A percentile compares a stretch with the other conserved stretches of the same genome.
phyloP scores from a whole-genome alignment of 495 filamentous ascomycete genomes.

The Aspergillus mulundensis region DNA sequence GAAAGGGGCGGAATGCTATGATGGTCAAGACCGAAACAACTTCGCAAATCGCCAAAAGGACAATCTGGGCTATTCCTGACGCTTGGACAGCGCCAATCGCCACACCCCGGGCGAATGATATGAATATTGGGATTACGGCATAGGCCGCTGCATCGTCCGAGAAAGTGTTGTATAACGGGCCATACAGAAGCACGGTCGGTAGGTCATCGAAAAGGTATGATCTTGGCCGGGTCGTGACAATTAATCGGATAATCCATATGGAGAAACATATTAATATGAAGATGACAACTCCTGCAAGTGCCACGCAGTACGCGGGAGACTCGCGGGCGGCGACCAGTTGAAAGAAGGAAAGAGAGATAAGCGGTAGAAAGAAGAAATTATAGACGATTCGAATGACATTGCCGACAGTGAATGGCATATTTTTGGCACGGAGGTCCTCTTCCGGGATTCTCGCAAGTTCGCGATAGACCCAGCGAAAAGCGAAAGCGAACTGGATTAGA shows the following conservation, averaged over 20 bases:
- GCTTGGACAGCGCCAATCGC: conserved; percentile 90
- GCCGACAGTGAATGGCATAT: conserved; percentile 86
- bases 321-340: conserved; percentile 73
- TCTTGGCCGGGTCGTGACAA: conserved; percentile 74
- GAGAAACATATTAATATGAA: conserved; percentile 66
- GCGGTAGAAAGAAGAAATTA: conserved; percentile 85
- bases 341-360: conserved; percentile 82
- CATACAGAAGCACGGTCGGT: conserved; percentile 82
- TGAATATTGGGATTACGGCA: conserved; percentile 75
- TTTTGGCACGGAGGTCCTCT: conserved; percentile 84
- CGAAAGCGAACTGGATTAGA: conserved; percentile 74
- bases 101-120: conserved; percentile 81
- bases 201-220: conserved; percentile 90
- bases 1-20: conserved; percentile 85
- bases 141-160: conserved; percentile 84
- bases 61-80: conserved; percentile 86
- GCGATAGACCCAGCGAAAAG: conserved; percentile 68
- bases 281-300: conserved; percentile 68
- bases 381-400: conserved; percentile 84
- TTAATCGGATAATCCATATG: conserved; percentile 73
- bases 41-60: conserved; percentile 89
- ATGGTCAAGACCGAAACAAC: conserved; percentile 85
- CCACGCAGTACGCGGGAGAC: conserved; percentile 67
- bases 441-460: conserved; percentile 65
- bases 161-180: conserved; percentile 97